Conservation (phyloP, 192 early-diverging fungal genomes). For the Podila clonocystis region DNA sequence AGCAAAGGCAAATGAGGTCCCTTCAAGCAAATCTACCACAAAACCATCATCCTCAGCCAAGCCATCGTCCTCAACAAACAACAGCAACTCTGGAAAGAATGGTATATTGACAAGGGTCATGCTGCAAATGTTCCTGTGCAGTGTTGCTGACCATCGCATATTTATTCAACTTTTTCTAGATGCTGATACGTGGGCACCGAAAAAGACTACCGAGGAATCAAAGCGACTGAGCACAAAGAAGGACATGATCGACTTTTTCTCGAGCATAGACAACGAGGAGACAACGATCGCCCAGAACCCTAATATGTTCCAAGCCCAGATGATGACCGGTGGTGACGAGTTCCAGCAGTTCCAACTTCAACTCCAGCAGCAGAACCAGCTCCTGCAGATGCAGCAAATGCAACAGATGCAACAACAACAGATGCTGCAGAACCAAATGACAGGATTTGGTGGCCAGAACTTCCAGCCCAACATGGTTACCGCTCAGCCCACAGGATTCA, state of each 20-base stretch:
- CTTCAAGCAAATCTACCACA: constrained; percentile 49
- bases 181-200: constrained; percentile 32
- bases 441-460: constrained; percentile 20
- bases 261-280: constrained; percentile 55
- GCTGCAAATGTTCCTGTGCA: not conserved
- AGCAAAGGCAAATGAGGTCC: constrained; percentile 9
- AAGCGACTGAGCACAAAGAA: constrained; percentile 40
- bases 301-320: constrained; percentile 28
- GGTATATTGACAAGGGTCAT: not conserved
- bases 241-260: constrained; percentile 56
- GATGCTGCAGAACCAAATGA: constrained; percentile 42
- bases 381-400: constrained; percentile 41
- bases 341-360: constrained; percentile 53
- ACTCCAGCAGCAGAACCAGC: constrained; percentile 37
- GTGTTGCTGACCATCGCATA: not conserved
- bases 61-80: constrained; percentile 8
- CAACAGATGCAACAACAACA: constrained; percentile 38
- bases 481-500: constrained; percentile 22
- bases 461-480: constrained; percentile 25
- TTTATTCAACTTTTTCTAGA: constrained; percentile 8
- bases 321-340: constrained; percentile 24
- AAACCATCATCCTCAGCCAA: constrained; percentile 17
- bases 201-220: constrained; percentile 32
- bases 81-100: constrained; percentile 15
- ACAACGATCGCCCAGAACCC: constrained; percentile 42